Base-by-base conservation (phyloP, 2,329 filamentous ascomycete species). In the Calycina herbarum region DNA sequence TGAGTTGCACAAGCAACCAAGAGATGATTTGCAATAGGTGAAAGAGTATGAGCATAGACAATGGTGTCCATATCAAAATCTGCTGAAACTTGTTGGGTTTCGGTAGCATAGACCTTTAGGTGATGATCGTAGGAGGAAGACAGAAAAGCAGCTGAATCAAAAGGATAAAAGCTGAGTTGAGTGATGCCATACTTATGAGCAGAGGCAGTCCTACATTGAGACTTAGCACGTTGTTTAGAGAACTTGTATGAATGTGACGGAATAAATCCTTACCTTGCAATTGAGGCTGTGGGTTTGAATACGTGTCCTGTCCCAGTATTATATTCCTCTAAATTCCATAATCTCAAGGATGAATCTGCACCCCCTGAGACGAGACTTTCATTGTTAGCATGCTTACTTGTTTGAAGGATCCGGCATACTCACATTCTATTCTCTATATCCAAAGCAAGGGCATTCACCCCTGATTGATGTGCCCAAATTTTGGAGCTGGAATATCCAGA, bases 1-100 rank as follows among this genome's bases (percentile, higher is more conserved):
- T 96, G 93, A 0, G 93, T 96, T 0, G 91, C 94, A 73, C 93
- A 95, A 10, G 94, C 93, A 10, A 97, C 91, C 3, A 97, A 84
- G 0, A 96, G 82, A 73, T 93, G 84, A 62, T 86, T 80, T 64
- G 92, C 85, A 65, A 94, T 80, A 54, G 89, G 85, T 0, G 93
- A 96, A 31, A 92, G 83, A 0, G 91, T 87, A 76, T 97, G 93
- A 0, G 90, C 88, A 77, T 93, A 92, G 59, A 92, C 82, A 38
- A 89, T 89, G 3, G 86, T 84, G 61, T 85, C 86, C 29, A 94
- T 82, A 66, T 87, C 82, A 72, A 93, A 94, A 4, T 85, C 85
- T 20, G 88, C 89, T 0, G 89, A 88, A 0, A 86, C 77, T 17
- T 79, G 75, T 20, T 89, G 82, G 0, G 82, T 83, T 59, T 87